phyloP scores from a whole-genome alignment of 176 grass and related monocot genomes.

The Zoysia pacifica region DNA sequence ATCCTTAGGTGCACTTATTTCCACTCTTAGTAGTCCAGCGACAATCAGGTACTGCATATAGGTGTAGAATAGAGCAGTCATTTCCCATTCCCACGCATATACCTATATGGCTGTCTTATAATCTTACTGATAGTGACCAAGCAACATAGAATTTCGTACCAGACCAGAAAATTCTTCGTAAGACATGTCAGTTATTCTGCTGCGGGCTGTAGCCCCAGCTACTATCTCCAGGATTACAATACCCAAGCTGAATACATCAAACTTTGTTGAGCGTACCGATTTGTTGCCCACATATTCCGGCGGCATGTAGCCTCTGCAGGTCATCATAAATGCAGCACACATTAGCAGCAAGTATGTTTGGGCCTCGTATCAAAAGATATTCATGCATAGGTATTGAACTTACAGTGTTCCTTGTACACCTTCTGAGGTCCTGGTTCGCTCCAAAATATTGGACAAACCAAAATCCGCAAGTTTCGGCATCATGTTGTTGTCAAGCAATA shows the following conservation, averaged over 20 bases:
- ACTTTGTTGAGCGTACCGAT: not conserved
- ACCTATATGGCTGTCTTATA: too few species aligned
- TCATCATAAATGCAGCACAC: not conserved
- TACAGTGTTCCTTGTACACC: not conserved
- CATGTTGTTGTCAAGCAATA: not conserved
- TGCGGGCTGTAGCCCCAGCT: too few species aligned
- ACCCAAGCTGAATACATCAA: constrained; percentile 25
- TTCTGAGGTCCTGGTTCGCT: not conserved
- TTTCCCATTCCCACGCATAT: too few species aligned
- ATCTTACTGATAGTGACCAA: too few species aligned
- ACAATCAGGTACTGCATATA: too few species aligned
- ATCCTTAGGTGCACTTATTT: too few species aligned
- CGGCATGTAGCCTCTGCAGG: constrained; percentile 1
- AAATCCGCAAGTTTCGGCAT: constrained; percentile 13
- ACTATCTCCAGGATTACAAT: not conserved
- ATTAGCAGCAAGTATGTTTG: not conserved
- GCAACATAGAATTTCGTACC: too few species aligned
- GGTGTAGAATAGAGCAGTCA: too few species aligned
- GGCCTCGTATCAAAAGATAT: not conserved
- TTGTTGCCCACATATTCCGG: not conserved
- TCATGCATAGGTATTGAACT: not conserved
- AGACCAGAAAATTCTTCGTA: too few species aligned
- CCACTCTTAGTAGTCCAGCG: too few species aligned
- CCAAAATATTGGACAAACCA: not conserved
- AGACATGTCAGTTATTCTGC: too few species aligned